Evolutionary conservation across 2,329 filamentous ascomycete species (phyloP).

Genomic region (Coniochaeta sp.): DNA sequence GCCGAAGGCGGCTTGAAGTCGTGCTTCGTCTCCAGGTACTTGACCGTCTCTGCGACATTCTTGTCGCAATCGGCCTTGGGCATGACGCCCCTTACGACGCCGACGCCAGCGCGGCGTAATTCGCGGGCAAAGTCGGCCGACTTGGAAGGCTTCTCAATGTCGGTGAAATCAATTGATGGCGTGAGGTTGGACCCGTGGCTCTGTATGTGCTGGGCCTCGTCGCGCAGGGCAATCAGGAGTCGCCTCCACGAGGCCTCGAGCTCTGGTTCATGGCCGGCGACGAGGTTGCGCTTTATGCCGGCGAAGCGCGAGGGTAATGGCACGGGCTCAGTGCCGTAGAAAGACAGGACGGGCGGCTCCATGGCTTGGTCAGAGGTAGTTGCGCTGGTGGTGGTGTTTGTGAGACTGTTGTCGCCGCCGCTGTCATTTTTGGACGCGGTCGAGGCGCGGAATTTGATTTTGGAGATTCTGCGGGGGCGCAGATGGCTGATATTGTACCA

Average conservation of each 20-base stretch:
- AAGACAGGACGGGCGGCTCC: conserved; percentile 46
- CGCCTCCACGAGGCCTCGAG: conserved; percentile 49
- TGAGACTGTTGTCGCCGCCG: conserved; percentile 5
- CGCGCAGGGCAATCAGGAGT: conserved; percentile 41
- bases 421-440: conserved; percentile 5
- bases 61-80: conserved; percentile 46
- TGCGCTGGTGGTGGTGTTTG: neutral
- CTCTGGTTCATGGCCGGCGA: conserved; percentile 46
- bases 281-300: conserved; percentile 47
- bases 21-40: conserved; percentile 47
- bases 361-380: conserved; percentile 20
- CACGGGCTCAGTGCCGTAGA: conserved; percentile 50
- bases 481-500: conserved; percentile 7
- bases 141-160: conserved; percentile 38
- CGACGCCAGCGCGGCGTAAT: conserved; percentile 56
- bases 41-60: conserved; percentile 52
- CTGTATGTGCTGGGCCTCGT: conserved; percentile 46
- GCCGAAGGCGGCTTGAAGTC: conserved; percentile 47
- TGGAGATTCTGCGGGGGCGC: conserved; percentile 21
- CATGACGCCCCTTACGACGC: conserved; percentile 59
- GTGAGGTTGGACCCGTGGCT: conserved; percentile 44
- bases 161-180: conserved; percentile 46
- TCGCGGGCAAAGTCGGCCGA: conserved; percentile 48
- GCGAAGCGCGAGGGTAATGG: conserved; percentile 53
- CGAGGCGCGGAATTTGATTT: conserved; percentile 18